Conservation (phyloP, 176 grass and related monocot genomes). For the Alloteropsis semialata region DNA sequence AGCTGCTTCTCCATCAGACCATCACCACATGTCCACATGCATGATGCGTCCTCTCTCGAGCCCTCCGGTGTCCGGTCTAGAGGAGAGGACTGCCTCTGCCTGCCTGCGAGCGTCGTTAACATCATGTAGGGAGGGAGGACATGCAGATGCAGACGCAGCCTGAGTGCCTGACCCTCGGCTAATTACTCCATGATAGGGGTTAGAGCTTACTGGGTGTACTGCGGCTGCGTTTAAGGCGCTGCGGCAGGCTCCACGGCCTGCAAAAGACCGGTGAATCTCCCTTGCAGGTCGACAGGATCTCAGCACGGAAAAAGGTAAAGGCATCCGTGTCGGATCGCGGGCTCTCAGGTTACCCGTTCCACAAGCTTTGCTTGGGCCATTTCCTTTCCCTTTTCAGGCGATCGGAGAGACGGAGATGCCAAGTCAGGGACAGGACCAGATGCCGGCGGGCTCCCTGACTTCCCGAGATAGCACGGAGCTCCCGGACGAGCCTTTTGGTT, state of each 20-base stretch:
- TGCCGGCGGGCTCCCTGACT: neutral
- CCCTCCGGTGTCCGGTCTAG: neutral
- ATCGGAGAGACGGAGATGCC: neutral
- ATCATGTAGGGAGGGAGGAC: conserved; percentile 14
- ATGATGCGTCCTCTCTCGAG: neutral
- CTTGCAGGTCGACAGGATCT: neutral
- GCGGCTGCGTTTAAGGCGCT: neutral
- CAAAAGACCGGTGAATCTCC: neutral
- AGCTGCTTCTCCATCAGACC: neutral
- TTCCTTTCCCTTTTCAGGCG: conserved; percentile 10
- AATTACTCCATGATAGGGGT: conserved; percentile 18
- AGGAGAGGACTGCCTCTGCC: too few species aligned
- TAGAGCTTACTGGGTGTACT: neutral
- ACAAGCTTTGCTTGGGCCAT: neutral
- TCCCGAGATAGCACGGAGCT: neutral
- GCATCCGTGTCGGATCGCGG: neutral
- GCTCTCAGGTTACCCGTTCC: neutral
- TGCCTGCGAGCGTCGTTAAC: neutral
- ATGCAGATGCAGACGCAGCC: neutral
- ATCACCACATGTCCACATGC: too few species aligned
- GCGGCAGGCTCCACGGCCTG: conserved; percentile 3
- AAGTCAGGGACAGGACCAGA: neutral
- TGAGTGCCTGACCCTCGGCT: neutral
- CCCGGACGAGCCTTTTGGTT: neutral
- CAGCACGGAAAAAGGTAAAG: neutral